Base-by-base conservation (phyloP, 345 rosid species). In the Eucalyptus polybractea region DNA sequence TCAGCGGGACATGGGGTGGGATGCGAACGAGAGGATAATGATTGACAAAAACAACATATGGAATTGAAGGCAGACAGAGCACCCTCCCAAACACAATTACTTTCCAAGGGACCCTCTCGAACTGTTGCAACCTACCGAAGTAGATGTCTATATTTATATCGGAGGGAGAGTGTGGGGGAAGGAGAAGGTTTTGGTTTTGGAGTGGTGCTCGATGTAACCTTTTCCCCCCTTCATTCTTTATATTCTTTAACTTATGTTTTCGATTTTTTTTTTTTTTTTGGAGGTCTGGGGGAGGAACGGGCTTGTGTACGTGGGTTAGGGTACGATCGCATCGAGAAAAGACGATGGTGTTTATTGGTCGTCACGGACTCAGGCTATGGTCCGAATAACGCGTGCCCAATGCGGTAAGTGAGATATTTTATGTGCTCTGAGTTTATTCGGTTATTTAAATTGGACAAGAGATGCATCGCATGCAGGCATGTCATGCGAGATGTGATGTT, bases 401-500 rank as follows among this genome's bases (percentile, higher is more conserved):
- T 10, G 42, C 37, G 22, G 42, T 69, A 31, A 69, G 80, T 9
- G 83, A 37, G 27, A 42, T 9, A 33, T 33, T 69, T 69, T 33
- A 67, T 33, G 80, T 33, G 80, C 24, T 33, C 24, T 22, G 45
- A 37, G 44, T 72, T 37, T 72, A 37, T 72, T 37, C 21, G 7
- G 27, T 37, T 10, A 72, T 72, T 72, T 37, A 72, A 72, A 72
- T 72, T 37, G 83, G 83, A 72, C 45, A 6, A 37, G 45, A 21
- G 45, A 72, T 69, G 42, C 42, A 33, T 91, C 25, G 25, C 45
- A 37, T 69, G 42, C 42, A 16, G 90, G 93, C 92, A 92, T 90
- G 92, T 91, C 91, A 90, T 92, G 92, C 37, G 87, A 90, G 95
- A 94, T 92, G 92, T 94, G 95, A 93, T 91, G 88, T 91, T 93